Base-by-base conservation (phyloP, 495 filamentous ascomycete species). In the Aspergillus sclerotiicarbonarius region DNA sequence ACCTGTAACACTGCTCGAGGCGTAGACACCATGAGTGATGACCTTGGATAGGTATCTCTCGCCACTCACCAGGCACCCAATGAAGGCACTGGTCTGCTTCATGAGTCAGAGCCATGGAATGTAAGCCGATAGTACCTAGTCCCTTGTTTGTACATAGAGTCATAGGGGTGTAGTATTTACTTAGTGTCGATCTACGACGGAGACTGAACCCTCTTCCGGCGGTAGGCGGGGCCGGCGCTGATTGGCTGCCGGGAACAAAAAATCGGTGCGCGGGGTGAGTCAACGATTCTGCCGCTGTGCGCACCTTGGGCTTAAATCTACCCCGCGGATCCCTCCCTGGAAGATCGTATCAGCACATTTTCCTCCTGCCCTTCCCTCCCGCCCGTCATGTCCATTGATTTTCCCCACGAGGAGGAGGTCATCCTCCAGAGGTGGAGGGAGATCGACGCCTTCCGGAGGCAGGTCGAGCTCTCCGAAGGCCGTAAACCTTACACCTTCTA, bases 371-470 rank as follows among this genome's bases (percentile, higher is more conserved):
- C 55, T 29, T 25, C 13, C 30, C 39, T 35, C 44, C 53, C 30
- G 53, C 59, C 54, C 65, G 67, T 58, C 60, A 94, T 92, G 88
- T 91, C 88, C 63, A 92, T 97, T 77, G 82, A 94, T 75, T 96
- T 96, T 74, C 90, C 92, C 54, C 86, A 87, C 69, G 91, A 92
- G 69, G 93, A 98, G 82, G 90, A 92, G 76, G 75, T 72, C 56
- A 79, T 93, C 68, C 84, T 96, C 70, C 72, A 83, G 69, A 75
- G 83, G 73, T 98, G 93, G 93, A 88, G 82, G 66, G 89, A 92
- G 68, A 96, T 96, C 74, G 81, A 91, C 67, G 93, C 93, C 60
- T 98, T 96, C 71, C 80, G 86, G 61, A 82, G 81, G 50, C 88
- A 90, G 70, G 81, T 89, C 33, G 86, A 89, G 73, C 82, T 91